Percentiles rank a stretch among this genome's conserved stretches.
phyloP scores from a whole-genome alignment of 495 filamentous ascomycete genomes.

The Annulohypoxylon moriforme region DNA sequence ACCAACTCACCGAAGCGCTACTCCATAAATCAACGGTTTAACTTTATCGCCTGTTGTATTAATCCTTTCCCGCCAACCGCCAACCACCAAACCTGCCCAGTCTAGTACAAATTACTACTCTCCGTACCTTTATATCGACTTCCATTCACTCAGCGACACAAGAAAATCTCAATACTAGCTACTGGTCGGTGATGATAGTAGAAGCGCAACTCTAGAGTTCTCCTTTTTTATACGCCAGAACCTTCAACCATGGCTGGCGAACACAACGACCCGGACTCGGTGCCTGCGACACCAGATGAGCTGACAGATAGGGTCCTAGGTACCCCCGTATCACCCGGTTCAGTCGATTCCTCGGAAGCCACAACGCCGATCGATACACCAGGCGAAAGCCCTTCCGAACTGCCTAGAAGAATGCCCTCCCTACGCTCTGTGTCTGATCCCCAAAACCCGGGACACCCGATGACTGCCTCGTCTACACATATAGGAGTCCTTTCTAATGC shows the following conservation, averaged over 20 bases:
- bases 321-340: constrained; percentile 56
- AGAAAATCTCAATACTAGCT: neutral
- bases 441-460: constrained; percentile 58
- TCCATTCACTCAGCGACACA: constrained; percentile 9
- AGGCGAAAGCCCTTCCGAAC: constrained; percentile 48
- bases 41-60: constrained; percentile 14
- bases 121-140: neutral
- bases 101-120: neutral
- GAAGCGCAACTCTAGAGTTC: constrained; percentile 16
- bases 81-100: neutral
- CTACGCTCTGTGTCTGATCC: constrained; percentile 67
- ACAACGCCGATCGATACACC: constrained; percentile 60
- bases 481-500: constrained; percentile 85
- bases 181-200: constrained; percentile 39
- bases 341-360: constrained; percentile 57
- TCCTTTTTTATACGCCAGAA: constrained; percentile 9
- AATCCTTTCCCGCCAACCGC: constrained; percentile 13
- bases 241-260: constrained; percentile 49
- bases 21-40: constrained; percentile 12
- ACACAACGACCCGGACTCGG: constrained; percentile 41
- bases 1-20: neutral
- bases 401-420: constrained; percentile 62
- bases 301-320: constrained; percentile 44
- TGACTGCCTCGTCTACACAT: constrained; percentile 81
- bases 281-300: constrained; percentile 57